Evolutionary conservation across 1,284 basidiomycete species (phyloP).

Genomic region (Rhizoctonia solani): DNA sequence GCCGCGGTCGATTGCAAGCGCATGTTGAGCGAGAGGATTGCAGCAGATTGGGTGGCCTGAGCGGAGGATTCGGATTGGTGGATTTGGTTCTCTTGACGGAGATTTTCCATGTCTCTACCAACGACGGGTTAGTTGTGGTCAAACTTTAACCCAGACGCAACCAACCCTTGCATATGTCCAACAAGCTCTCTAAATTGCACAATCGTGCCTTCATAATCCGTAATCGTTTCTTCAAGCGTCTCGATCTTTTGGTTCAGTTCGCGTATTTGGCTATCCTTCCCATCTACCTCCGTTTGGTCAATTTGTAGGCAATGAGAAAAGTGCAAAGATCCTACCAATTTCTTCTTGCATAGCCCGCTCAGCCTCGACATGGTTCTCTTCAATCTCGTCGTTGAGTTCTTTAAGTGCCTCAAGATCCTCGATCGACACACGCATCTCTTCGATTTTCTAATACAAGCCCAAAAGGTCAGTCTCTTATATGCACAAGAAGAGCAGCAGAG

Average conservation of each 20-base stretch:
- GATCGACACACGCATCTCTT: constrained; percentile 92
- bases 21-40: constrained; percentile 89
- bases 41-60: constrained; percentile 73
- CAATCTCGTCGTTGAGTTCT: constrained; percentile 95
- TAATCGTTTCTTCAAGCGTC: constrained; percentile 72
- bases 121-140: too few species aligned
- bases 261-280: constrained; percentile 69
- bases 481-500: not conserved
- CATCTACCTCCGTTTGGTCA: constrained; percentile 53
- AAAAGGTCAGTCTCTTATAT: not conserved
- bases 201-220: constrained; percentile 87
- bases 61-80: constrained; percentile 81
- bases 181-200: constrained; percentile 90
- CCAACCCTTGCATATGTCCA: constrained; percentile 79
- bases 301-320: constrained; percentile 20
- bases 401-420: constrained; percentile 96
- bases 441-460: constrained; percentile 72
- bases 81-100: constrained; percentile 81
- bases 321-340: constrained; percentile 78
- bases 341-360: constrained; percentile 93
- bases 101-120: constrained; percentile 75
- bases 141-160: too few species aligned
- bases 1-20: constrained; percentile 87
- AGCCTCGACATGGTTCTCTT: constrained; percentile 94
- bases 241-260: constrained; percentile 69